A percentile compares a stretch with the other conserved stretches of the same genome.
Conservation (phyloP, 768 basidiomycete species). For the Boletus eberwhitei region DNA sequence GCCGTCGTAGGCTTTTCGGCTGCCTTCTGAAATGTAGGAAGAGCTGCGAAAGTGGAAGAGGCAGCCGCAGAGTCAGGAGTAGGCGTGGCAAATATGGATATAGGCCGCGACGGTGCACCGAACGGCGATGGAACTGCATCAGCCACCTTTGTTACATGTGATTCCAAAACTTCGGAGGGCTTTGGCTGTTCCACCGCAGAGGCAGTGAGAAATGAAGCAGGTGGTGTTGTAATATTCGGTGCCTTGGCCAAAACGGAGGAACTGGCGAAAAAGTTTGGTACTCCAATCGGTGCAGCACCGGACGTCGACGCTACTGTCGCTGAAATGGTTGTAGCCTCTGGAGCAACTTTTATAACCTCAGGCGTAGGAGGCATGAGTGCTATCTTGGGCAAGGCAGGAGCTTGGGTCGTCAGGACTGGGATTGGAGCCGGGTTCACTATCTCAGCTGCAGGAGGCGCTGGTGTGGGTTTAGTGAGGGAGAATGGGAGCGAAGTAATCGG, state of each 20-base stretch:
- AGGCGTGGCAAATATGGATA: conserved; percentile 3
- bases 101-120: conserved; percentile 4
- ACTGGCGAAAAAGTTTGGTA: conserved; percentile 66
- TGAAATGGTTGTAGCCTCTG: conserved; percentile 6
- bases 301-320: conserved; percentile 7
- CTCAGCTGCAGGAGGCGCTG: conserved; percentile 14
- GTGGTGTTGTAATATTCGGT: conserved; percentile 9
- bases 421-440: conserved; percentile 13
- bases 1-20: conserved; percentile 13
- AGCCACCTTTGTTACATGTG: conserved; percentile 3
- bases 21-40: conserved; percentile 16
- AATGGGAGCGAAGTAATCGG: conserved; percentile 64
- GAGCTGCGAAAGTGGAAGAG: conserved; percentile 6
- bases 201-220: conserved; percentile 24
- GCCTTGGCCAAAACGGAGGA: conserved; percentile 47
- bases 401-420: conserved; percentile 9
- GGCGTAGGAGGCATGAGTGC: conserved; percentile 27
- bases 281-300: conserved; percentile 15
- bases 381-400: conserved; percentile 20
- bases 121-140: conserved; percentile 12
- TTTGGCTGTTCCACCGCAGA: conserved; percentile 14
- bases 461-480: conserved; percentile 46
- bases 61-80: not conserved
- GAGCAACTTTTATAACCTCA: conserved; percentile 15
- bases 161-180: not conserved